Evolutionary conservation across 345 rosid genomes (phyloP).

Genomic region (Capsella bursapastoris): DNA sequence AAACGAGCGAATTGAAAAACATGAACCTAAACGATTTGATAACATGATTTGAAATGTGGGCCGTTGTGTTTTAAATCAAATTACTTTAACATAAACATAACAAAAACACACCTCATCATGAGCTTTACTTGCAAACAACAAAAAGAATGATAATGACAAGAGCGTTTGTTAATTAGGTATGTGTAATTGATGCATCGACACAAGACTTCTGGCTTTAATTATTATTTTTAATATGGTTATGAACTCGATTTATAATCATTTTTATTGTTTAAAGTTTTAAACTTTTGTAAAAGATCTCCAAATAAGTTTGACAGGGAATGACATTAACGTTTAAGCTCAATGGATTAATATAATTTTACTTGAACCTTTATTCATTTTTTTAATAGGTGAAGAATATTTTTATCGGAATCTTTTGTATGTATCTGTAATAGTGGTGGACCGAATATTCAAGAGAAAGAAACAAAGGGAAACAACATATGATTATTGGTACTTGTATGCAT

Average conservation of each 20-base stretch:
- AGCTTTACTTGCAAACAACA: constrained; percentile 1
- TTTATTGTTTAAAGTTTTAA: neutral
- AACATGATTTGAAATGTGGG: constrained; percentile 75
- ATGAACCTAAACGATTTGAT: constrained; percentile 43
- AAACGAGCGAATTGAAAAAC: constrained; percentile 32
- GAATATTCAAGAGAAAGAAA: constrained; percentile 39
- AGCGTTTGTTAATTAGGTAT: neutral
- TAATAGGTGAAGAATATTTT: constrained; percentile 3
- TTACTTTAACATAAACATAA: constrained; percentile 19
- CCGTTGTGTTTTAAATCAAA: constrained; percentile 35
- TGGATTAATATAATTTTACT: neutral
- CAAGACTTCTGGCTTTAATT: neutral
- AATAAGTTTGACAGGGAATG: neutral
- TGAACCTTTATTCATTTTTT: neutral
- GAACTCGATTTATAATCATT: neutral
- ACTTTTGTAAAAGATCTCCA: neutral
- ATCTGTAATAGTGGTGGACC: constrained; percentile 16
- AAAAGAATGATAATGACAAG: neutral
- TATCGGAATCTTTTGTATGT: constrained; percentile 36
- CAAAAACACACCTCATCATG: neutral
- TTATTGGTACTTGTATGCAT: constrained; percentile 25
- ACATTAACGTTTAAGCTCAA: neutral
- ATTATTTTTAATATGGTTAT: neutral
- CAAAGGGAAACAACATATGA: constrained; percentile 33
- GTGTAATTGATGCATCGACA: constrained; percentile 1